Conservation (phyloP, 441 rosid species). For the Geranium incanum region DNA sequence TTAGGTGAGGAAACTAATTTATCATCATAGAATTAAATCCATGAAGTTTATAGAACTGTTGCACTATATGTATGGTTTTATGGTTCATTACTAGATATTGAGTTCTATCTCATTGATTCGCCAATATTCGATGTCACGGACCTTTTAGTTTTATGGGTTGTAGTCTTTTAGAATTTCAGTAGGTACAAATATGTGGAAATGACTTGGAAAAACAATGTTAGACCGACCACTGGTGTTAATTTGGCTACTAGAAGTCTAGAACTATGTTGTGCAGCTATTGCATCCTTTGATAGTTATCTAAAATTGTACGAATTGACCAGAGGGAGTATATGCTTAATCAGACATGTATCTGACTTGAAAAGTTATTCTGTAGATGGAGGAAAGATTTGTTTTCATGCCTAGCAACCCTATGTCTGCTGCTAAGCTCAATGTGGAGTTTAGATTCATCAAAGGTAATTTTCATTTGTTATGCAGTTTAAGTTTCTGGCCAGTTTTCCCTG, state of each 20-base stretch:
- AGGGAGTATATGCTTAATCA: slow-evolving; percentile 1
- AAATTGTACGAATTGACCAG: not conserved
- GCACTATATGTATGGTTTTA: not conserved
- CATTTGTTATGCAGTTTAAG: not conserved
- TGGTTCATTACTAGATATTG: not conserved
- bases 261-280: not conserved
- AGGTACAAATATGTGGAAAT: not conserved
- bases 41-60: not conserved
- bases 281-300: not conserved
- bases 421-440: slow-evolving; percentile 59
- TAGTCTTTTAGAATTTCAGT: not conserved
- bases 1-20: not conserved
- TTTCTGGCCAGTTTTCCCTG: not conserved
- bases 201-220: not conserved
- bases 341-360: slow-evolving; percentile 6
- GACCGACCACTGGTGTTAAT: not conserved
- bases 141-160: not conserved
- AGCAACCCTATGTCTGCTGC: slow-evolving; percentile 56
- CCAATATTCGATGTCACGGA: not conserved
- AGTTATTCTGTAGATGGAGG: slow-evolving; percentile 41
- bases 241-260: not conserved
- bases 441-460: slow-evolving; percentile 50
- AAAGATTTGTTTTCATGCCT: slow-evolving; percentile 54
- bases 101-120: not conserved
- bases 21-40: not conserved